Base-by-base conservation (phyloP, 2,329 filamentous ascomycete species). In the Pezicula radicicola region DNA sequence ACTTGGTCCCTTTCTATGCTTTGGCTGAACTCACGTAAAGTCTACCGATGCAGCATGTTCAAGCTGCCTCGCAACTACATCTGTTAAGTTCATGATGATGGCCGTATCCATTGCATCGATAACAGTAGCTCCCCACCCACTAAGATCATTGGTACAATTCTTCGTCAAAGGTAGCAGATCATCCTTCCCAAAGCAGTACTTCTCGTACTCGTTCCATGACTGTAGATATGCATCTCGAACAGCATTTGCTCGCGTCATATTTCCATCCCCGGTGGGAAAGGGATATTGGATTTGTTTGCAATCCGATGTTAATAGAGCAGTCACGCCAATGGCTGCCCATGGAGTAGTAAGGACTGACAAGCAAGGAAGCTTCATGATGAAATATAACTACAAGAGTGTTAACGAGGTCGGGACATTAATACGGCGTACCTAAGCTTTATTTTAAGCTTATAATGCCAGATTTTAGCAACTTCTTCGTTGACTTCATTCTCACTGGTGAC, bases 51-150 rank as follows among this genome's bases (percentile, higher is more conserved):
- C 76, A 42, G 94, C 78, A 63, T 84, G 84, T 5, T 84, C 74
- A 12, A 94, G 69, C 56, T 93, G 89, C 51, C 83, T 74, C 36
- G 83, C 72, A n/a, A 92, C 83, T 19, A 87, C 81, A 16, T 84
- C 73, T 28, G 73, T 70, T 41, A 89, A 77, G 25, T 77, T 76
- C 87, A 93, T 91, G 30, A 94, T 69, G 45, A 91, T 75, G 3
- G 89, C 89, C 0, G 89, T 94, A 52, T 81, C 85, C 39, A 94
- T 73, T 1, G 87, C 87, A 66, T 94, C 89, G 19, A 92, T 78
- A 0, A 88, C 87, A 21, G 84, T 90, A 18, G 88, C 88, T n/a
- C 89, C 89, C 89, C 89, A 94, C 46, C 82, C 85, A 61, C 90
- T 91, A 52, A 87, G 35, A 43, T 49, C 35, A 30, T 94, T 84